phyloP scores from a whole-genome alignment of 768 basidiomycete species.

The Melanogaster broomeanus region DNA sequence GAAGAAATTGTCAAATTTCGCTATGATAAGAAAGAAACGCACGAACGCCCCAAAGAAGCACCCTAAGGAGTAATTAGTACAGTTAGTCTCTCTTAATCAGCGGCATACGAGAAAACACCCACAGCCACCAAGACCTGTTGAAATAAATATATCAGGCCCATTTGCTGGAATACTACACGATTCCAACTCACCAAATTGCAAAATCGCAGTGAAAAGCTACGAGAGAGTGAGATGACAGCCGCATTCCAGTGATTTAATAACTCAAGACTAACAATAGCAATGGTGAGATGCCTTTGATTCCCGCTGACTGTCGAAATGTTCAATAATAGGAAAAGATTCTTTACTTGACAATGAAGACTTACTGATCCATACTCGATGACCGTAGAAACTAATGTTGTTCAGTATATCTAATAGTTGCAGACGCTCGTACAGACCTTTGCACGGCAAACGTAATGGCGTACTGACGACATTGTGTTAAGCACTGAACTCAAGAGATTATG shows the following conservation, averaged over 20 bases:
- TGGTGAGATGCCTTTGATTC: not conserved
- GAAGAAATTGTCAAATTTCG: too few relatives aligned
- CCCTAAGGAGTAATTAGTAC: too few relatives aligned
- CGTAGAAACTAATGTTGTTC: not conserved
- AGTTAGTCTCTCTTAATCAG: too few relatives aligned
- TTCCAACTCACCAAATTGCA: too few relatives aligned
- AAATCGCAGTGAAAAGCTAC: not conserved
- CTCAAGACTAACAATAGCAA: too few relatives aligned
- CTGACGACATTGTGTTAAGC: not conserved
- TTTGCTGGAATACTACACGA: too few relatives aligned
- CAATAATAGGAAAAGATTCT: not conserved
- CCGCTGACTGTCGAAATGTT: not conserved
- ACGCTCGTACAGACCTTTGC: not conserved
- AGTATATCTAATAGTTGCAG: too few relatives aligned
- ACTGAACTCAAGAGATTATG: not conserved
- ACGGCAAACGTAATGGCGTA: not conserved
- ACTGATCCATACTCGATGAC: conserved; percentile 1
- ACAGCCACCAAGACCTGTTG: too few relatives aligned
- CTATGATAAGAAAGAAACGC: too few relatives aligned
- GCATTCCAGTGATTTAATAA: not conserved
- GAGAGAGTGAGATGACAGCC: not conserved
- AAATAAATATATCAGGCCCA: too few relatives aligned
- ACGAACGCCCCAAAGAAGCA: too few relatives aligned
- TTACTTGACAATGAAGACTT: not conserved
- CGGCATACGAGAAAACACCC: too few relatives aligned